Conservation (phyloP, 352 stramenopile genomes). For the Thraustochytrium sp. region DNA sequence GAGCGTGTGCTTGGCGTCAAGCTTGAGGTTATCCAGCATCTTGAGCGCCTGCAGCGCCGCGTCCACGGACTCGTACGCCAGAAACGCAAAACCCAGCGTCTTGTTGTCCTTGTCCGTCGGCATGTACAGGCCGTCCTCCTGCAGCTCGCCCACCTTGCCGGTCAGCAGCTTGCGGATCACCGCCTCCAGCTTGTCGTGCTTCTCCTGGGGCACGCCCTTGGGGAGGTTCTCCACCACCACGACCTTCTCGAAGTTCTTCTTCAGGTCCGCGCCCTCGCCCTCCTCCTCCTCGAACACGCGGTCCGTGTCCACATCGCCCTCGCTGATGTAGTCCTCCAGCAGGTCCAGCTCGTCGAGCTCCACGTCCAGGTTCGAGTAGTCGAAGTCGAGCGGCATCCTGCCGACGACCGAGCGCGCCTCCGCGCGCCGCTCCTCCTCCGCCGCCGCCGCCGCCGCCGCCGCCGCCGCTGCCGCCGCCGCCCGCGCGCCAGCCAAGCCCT, state of each 20-base stretch:
- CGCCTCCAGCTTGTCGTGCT: conserved; percentile 37
- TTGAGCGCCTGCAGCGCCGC: conserved; percentile 31
- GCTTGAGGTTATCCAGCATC: conserved; percentile 49
- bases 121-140: conserved; percentile 30
- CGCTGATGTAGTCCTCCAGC: conserved; percentile 40
- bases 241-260: conserved; percentile 33
- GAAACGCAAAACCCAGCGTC: conserved; percentile 27
- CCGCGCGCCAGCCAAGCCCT: too few species aligned
- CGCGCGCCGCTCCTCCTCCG: too few species aligned
- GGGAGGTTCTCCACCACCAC: conserved; percentile 42
- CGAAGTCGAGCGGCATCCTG: conserved; percentile 41
- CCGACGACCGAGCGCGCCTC: too few species aligned
- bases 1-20: conserved; percentile 95
- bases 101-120: neutral
- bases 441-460: too few species aligned
- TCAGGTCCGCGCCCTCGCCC: conserved; percentile 32
- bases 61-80: conserved; percentile 20
- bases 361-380: conserved; percentile 40
- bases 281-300: conserved; percentile 38
- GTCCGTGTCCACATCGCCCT: conserved; percentile 42
- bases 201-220: conserved; percentile 23
- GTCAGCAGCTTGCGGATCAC: conserved; percentile 42
- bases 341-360: conserved; percentile 36
- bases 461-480: too few species aligned
- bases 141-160: neutral